Evolutionary conservation across 2,329 filamentous ascomycete genomes (phyloP).

Genomic region (Lasiodiplodia gonubiensis): DNA sequence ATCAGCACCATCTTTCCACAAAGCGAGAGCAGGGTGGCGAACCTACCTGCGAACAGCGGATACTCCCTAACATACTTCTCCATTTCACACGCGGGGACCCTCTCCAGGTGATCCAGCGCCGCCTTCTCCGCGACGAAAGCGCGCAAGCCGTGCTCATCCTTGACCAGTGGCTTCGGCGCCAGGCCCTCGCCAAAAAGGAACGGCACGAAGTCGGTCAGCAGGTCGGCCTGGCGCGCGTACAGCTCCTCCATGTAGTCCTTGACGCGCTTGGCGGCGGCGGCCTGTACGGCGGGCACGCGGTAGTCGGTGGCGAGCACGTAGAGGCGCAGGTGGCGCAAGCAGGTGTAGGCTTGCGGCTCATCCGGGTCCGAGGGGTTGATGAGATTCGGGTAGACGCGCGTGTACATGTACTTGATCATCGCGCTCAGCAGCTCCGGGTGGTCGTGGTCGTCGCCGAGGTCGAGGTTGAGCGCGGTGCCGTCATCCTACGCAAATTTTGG

Average conservation of each 20-base stretch:
- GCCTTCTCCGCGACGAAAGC: not conserved
- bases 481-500: too few species aligned
- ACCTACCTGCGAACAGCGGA: constrained; percentile 9
- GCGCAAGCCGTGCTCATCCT: not conserved
- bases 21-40: not conserved
- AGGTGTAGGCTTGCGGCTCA: not conserved
- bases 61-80: not conserved
- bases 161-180: not conserved
- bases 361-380: not conserved
- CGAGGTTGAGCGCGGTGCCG: not conserved
- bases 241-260: constrained; percentile 3
- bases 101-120: not conserved
- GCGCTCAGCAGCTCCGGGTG: not conserved
- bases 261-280: not conserved
- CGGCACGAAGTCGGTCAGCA: constrained; percentile 10
- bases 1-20: not conserved
- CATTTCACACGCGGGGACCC: not conserved
- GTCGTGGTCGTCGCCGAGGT: not conserved
- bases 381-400: constrained; percentile 2
- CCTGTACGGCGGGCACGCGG: not conserved
- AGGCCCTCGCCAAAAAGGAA: not conserved
- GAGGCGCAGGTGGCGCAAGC: constrained; percentile 5
- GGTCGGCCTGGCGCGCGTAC: not conserved
- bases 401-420: constrained; percentile 9
- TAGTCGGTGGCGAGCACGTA: constrained; percentile 4